Evolutionary conservation across 257 asterid species (phyloP).

Genomic region (Rhazya stricta): DNA sequence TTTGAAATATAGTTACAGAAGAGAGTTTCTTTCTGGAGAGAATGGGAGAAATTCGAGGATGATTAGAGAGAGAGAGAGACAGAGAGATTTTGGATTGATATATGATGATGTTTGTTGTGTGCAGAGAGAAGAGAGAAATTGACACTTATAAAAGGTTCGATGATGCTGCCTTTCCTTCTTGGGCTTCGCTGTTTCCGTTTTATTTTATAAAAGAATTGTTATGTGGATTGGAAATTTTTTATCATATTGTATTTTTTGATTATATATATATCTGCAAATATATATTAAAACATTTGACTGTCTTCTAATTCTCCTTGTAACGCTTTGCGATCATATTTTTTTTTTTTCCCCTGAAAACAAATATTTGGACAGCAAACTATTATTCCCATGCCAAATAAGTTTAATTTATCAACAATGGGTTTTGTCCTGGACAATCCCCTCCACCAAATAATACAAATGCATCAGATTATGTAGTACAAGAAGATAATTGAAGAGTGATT

Average conservation of each 20-base stretch:
- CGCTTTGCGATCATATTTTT: no score
- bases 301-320: no score
- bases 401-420: neutral
- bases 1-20: neutral
- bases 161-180: conserved; percentile 17
- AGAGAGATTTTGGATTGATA: conserved; percentile 11
- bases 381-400: neutral
- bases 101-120: conserved; percentile 15
- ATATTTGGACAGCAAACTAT: no score
- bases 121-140: conserved; percentile 1
- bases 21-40: neutral
- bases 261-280: no score
- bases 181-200: neutral
- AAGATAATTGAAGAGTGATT: no score
- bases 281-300: no score
- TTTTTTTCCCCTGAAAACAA: no score
- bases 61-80: conserved; percentile 24
- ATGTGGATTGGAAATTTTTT: no score
- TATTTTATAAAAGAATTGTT: neutral
- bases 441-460: no score
- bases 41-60: conserved; percentile 32
- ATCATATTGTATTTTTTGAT: no score
- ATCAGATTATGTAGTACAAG: no score
- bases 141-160: conserved; percentile 12
- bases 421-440: neutral